phyloP scores from a whole-genome alignment of 2,329 filamentous ascomycete genomes.

The Nothophaeocryptopus gaeumannii region DNA sequence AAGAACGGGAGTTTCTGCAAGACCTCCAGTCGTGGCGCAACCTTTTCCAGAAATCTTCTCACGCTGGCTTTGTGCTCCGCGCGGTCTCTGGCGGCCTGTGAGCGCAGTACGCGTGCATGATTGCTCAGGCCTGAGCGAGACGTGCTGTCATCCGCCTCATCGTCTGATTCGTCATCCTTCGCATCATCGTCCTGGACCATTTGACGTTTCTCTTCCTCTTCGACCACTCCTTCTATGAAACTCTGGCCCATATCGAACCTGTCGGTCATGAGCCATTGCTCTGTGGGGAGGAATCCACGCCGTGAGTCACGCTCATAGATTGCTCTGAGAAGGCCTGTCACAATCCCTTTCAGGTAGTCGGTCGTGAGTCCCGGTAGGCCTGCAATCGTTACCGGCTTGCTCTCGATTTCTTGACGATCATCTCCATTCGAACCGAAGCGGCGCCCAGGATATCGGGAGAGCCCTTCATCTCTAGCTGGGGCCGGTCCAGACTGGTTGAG shows the following conservation, averaged over 20 bases:
- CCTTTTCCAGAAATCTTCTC: slow-evolving; percentile 69
- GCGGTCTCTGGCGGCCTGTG: slow-evolving; percentile 57
- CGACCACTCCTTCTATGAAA: slow-evolving; percentile 81
- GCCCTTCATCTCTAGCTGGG: slow-evolving; percentile 16
- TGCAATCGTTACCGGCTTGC: slow-evolving; percentile 49
- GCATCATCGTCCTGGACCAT: slow-evolving; percentile 64
- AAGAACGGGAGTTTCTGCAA: slow-evolving; percentile 95
- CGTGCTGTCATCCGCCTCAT: slow-evolving; percentile 36
- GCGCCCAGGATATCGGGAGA: slow-evolving; percentile 1
- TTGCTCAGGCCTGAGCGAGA: slow-evolving; percentile 30
- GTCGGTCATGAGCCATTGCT: slow-evolving; percentile 92
- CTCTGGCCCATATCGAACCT: slow-evolving; percentile 75
- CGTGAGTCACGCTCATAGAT: slow-evolving; percentile 92
- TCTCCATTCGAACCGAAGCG: slow-evolving; percentile 7
- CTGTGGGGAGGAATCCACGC: slow-evolving; percentile 74
- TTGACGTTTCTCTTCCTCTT: slow-evolving; percentile 77
- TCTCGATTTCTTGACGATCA: slow-evolving; percentile 22
- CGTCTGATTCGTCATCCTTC: slow-evolving; percentile 47
- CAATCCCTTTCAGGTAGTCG: slow-evolving; percentile 72
- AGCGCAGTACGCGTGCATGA: slow-evolving; percentile 23
- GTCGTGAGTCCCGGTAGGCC: slow-evolving; percentile 71
- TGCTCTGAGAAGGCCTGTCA: slow-evolving; percentile 78
- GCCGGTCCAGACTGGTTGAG: slow-evolving; percentile 21
- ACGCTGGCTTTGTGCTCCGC: slow-evolving; percentile 66
- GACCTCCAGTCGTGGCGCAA: slow-evolving; percentile 84